Percentiles rank a stretch among this genome's conserved stretches.
phyloP scores from a whole-genome alignment of 164 flowering plant genomes.

The Houttuynia cordata region DNA sequence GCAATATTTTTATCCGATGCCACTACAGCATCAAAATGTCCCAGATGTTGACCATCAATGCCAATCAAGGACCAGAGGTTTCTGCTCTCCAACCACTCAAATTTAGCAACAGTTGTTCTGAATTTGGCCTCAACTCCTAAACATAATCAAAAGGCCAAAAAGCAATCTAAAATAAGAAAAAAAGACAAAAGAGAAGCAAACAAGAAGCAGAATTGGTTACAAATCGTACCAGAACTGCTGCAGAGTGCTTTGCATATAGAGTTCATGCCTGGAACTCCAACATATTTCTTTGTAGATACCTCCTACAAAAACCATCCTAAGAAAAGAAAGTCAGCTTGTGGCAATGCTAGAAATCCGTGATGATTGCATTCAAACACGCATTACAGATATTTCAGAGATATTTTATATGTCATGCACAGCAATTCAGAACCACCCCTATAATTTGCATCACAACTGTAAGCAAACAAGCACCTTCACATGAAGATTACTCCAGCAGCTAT shows the following conservation, averaged over 20 bases:
- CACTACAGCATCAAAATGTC: constrained; percentile 56
- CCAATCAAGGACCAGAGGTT: constrained; percentile 47
- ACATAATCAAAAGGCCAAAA: background rate
- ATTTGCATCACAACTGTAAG: background rate
- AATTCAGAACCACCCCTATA: too few relatives aligned
- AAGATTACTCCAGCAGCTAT: background rate
- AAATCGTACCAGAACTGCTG: constrained; percentile 1
- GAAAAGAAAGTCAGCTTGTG: constrained; percentile 1
- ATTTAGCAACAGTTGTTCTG: constrained; percentile 47
- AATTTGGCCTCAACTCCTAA: constrained; percentile 62
- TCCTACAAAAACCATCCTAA: constrained; percentile 29
- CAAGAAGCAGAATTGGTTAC: background rate
- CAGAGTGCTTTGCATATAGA: constrained; percentile 63
- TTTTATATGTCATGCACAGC: background rate
- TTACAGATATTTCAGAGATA: background rate
- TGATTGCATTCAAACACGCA: background rate
- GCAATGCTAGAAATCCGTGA: background rate
- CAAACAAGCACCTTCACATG: background rate
- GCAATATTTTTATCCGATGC: constrained; percentile 60
- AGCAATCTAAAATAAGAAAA: background rate
- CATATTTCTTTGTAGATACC: constrained; percentile 43
- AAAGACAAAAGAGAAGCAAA: background rate
- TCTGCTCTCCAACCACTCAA: constrained; percentile 53
- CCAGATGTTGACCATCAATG: constrained; percentile 52
- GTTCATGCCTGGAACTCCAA: constrained; percentile 85